Evolutionary conservation across 345 rosid species (phyloP).

Genomic region (Murraya koenigii): DNA sequence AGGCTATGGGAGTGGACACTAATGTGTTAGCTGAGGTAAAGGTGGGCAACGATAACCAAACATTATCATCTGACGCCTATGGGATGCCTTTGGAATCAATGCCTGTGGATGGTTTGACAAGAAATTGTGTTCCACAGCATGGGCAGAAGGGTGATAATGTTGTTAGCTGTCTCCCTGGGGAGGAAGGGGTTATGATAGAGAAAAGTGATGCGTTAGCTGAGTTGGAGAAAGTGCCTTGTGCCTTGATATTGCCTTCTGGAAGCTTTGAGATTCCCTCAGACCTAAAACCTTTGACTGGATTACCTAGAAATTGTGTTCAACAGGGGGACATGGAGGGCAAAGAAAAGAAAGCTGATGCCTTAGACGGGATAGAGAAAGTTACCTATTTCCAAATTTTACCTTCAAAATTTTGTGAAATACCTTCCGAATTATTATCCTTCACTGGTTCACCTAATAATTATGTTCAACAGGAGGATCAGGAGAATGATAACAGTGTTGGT

Average conservation of each 20-base stretch:
- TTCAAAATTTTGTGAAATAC: slow-evolving; percentile 6
- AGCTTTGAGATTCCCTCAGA: slow-evolving; percentile 18
- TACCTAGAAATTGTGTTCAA: not conserved
- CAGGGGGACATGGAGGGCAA: slow-evolving; percentile 5
- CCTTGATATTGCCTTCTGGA: slow-evolving; percentile 16
- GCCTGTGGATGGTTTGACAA: not conserved
- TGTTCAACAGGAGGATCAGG: slow-evolving; percentile 11
- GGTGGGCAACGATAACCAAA: not conserved
- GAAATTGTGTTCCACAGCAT: slow-evolving; percentile 9
- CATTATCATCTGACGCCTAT: not conserved
- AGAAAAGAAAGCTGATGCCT: slow-evolving; percentile 17
- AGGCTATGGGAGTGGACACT: slow-evolving; percentile 12
- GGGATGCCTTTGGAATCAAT: not conserved
- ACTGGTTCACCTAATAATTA: slow-evolving; percentile 7
- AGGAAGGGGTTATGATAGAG: slow-evolving; percentile 22
- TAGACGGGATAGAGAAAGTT: not conserved
- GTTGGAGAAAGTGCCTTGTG: slow-evolving; percentile 10
- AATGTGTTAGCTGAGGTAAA: slow-evolving; percentile 1
- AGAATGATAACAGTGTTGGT: slow-evolving; percentile 6
- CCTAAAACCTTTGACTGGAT: not conserved
- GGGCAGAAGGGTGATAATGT: slow-evolving; percentile 21
- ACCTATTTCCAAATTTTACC: not conserved
- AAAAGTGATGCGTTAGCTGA: slow-evolving; percentile 13
- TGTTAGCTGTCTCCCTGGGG: slow-evolving; percentile 14
- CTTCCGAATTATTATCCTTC: slow-evolving; percentile 1